Evolutionary conservation across 106 monocot genomes (phyloP), one percentile per base, ranked within the genome.

Genomic region (Triglochin maritima): DNA sequence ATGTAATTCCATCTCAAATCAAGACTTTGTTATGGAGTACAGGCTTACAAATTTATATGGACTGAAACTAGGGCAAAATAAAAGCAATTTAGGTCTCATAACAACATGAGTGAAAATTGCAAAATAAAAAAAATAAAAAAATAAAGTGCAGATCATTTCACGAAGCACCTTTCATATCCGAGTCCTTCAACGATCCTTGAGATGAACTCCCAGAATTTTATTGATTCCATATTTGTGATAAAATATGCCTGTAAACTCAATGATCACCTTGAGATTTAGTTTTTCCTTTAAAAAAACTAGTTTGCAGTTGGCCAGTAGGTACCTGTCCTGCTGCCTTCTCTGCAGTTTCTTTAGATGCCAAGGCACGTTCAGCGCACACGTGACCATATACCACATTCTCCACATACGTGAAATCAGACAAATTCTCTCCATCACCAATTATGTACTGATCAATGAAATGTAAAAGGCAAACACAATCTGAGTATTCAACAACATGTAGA

Each of bases 351-450:
- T 65, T 84, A 56, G 84, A 70, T 29, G 98, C 86, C 49, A 98
- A 79, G 65, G 98, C 80, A 77, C 67, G 71, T 73, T 98, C 98
- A n/a, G 98, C 98, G 79, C 98, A 92, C 67, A 98, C 53, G 78
- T 92, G 98, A 63, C 80, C 98, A 89, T 92, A 70, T 73, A 92
- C 98, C 47, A 98, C 98, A 86, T 98, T 98, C 78, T 98, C 98
- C 60, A 98, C 98, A 81, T 89, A 92, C n/a, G 98, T 98, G 80
- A 98, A 98, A 76, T 98, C 98, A 81, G 89, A 92, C 59, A 83
- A 13, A 64, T 98, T 98, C 65, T 82, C 76, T 60, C 98, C 98
- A 81, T 89, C 88, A 43, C 98, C 98, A 56, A 98, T 84, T 10
- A 98, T 86, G 72, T 57, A 98, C 98, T 98, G 78, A 7, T 63